Evolutionary conservation across 768 basidiomycete genomes (phyloP), one percentile per base, ranked within the genome.

Genomic region (Mycena maculata): DNA sequence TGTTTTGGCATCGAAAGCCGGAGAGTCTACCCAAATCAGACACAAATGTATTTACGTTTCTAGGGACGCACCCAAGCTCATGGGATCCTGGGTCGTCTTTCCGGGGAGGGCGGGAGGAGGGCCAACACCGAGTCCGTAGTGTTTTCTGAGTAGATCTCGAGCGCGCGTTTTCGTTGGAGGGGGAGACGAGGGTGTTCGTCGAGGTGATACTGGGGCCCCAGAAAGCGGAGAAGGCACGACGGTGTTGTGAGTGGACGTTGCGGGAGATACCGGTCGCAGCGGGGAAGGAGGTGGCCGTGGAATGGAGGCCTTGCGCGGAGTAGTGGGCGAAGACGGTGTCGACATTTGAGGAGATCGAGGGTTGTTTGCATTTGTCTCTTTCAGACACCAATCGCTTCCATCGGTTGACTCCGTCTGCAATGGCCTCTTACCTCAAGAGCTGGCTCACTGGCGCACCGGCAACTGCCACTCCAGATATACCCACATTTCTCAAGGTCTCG

Each of bases 61-160:
- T 39, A 1, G 13, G 9, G 42, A 16, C 86, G 65, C 71, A 88
- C 93, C 92, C 63, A 95, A 80, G 72, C 93, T 92, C 92, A 94
- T 92, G 16, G 93, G 92, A 76, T 95, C 94, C 58, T 84, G 83
- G 33, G 79, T n/a, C n/a, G n/a, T 81, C 42, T 84, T 86, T 31
- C 87, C 88, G 2, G 85, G 82, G 1, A 83, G 72, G 23, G 92
- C 86, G 4, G 86, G 83, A 15, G 92, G 94, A 33, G 88, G 88
- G 0, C 89, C 90, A n/a, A 92, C 80, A 20, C 90, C 92, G 28
- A 96, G 78, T 7, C 94, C 93, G 84, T 96, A 96, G 74, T 96
- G 94, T 70, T 93, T 94, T 72, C 95, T 83, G 56, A 96, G 74
- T 53, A 95, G 76, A 75, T 95, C 93, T 70, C 91, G 84, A 15